Base-by-base conservation (phyloP, 2,329 filamentous ascomycete species). In the Colletotrichum cordylinicola region DNA sequence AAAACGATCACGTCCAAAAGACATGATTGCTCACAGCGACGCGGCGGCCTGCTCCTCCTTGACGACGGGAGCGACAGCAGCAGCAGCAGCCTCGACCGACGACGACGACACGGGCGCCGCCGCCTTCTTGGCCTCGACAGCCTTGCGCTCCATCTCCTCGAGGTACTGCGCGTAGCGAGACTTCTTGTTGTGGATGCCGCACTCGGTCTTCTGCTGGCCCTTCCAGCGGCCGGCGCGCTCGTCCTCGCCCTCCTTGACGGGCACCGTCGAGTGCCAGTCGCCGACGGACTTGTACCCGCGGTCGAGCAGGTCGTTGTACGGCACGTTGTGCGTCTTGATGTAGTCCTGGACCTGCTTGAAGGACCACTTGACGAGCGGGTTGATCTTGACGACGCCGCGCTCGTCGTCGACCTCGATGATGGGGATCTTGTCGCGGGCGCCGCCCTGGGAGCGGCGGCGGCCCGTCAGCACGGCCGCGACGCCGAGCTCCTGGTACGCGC, bases 181-280 rank as follows among this genome's bases (percentile, higher is more conserved):
- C 85, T 96, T 94, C 86, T 97, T 98, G 90, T 98, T 98, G 91
- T 99, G 97, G 83, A 99, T 98, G 64, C 97, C 97, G 85, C 97
- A 99, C 88, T 99, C 97, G 18, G 96, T 98, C 93, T 99, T 99
- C 82, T 90, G 88, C 85, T 96, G 94, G 77, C 97, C 97, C 91
- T 98, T 98, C 97, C 97, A 99, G 80, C 97, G 93, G 74, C 97
- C 97, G 10, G 97, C 94, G 67, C 97, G 94, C 91, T 99, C 97
- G 82, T 98, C 97, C 87, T 99, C 97, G 79, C 95, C 95, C 75
- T 96, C 95, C 78, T 90, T 92, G 77, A 98, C 96, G 15, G 97
- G 96, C 80, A 92, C 94, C 6, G 97, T 99, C 67, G 96, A 98
- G 90, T 99, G 97, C 95, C 96, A 98, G 89, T 99, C 97, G 77